Evolutionary conservation across 306 rosid genomes (phyloP), one percentile per base, ranked within the genome.

Genomic region (Prunus campanulata): DNA sequence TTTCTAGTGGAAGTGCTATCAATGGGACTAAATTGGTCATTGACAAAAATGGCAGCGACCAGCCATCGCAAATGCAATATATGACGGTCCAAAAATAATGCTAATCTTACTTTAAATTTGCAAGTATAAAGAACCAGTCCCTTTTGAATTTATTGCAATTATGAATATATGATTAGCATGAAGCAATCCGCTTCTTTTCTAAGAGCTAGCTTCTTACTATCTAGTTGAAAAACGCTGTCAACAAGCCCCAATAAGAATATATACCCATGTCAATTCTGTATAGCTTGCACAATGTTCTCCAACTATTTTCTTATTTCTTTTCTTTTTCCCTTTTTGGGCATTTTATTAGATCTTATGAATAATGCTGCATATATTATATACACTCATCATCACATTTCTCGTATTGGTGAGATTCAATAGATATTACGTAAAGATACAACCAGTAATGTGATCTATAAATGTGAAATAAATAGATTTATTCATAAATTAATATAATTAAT

Each of bases 11-110:
- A 72, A 55, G 16, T 51, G 19, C 65, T 22, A 13, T 2, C 35
- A 73, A 27, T 5, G 77, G 70, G 14, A 49, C 48, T 61, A 74
- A 74, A 27, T 0, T 74, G 47, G 35, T 13, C 8, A 20, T 16
- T 44, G 20, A 47, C n/a, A 61, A 61, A 61, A 63, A 11, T 7
- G 19, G 30, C 70, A 18, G 1, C 70, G 5, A 47, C 20, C 22
- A 61, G 48, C 59, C 70, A 27, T 52, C 60, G 10, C 60, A 61
- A 50, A 29, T 47, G 77, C 30, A 74, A 46, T 60, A 27, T 6
- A 74, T 47, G 68, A 47, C 49, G 11, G 60, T 74, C n/a, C 77
- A 74, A 24, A 74, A 11, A 27, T 61, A 61, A 61, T 25, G 68
- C 59, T 30, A 4, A 14, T 30, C 22, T 6, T 24, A 25, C 32